phyloP scores from a whole-genome alignment of 1,284 basidiomycete genomes.

The Gymnopus androsaceus region DNA sequence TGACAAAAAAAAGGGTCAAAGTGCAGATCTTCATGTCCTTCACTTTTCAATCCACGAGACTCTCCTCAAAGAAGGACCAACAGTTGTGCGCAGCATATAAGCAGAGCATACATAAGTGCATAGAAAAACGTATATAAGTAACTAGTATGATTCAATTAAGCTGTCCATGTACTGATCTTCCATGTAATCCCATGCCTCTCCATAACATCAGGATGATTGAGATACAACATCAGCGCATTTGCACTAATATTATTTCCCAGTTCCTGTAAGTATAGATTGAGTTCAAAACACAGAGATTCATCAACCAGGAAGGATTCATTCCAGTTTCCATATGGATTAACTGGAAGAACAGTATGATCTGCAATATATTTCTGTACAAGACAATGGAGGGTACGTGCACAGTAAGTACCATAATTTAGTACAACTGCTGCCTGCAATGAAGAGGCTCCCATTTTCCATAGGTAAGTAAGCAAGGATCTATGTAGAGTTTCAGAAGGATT shows the following conservation, averaged over 20 bases:
- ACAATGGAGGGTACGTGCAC: constrained; percentile 8
- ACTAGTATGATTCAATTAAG: not conserved
- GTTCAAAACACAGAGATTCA: too few species aligned
- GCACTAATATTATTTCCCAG: too few species aligned
- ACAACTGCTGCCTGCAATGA: constrained; percentile 11
- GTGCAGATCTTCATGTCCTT: not conserved
- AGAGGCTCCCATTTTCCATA: constrained; percentile 10
- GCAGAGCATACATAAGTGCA: constrained; percentile 29
- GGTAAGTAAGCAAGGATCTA: constrained; percentile 4
- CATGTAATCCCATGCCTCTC: constrained; percentile 10
- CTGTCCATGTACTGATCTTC: not conserved
- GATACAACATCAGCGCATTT: too few species aligned
- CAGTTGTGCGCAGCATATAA: too few species aligned
- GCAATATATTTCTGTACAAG: constrained; percentile 10
- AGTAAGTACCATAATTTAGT: constrained; percentile 6
- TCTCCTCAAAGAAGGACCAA: not conserved
- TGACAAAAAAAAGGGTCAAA: not conserved
- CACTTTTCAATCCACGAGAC: not conserved
- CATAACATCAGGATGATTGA: too few species aligned
- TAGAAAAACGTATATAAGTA: constrained; percentile 21
- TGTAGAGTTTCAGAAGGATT: constrained; percentile 4
- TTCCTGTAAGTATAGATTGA: too few species aligned
- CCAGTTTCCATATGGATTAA: constrained; percentile 4
- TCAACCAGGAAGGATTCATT: too few species aligned
- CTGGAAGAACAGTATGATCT: too few species aligned